A percentile compares a stretch with the other conserved stretches of the same genome.
Conservation (phyloP, 2,329 filamentous ascomycete species). For the Metarhizium rileyi region DNA sequence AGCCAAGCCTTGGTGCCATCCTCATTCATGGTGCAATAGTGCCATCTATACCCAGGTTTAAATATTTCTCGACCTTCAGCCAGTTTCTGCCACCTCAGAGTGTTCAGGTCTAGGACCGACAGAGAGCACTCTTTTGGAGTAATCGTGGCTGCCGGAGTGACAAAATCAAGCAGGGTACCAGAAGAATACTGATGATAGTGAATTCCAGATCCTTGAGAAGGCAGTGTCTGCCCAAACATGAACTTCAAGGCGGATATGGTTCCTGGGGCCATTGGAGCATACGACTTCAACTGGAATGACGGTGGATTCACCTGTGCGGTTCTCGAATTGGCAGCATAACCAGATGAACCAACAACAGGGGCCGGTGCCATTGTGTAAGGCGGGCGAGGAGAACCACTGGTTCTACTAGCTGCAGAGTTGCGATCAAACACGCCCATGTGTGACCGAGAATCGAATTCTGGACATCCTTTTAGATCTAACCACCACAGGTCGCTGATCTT, state of each 20-base stretch:
- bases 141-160: conserved; percentile 83
- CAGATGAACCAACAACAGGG: conserved; percentile 46
- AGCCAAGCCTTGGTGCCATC: conserved; percentile 96
- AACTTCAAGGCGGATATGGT: conserved; percentile 87
- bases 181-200: conserved; percentile 96
- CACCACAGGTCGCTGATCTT: conserved; percentile 95
- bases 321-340: conserved; percentile 58
- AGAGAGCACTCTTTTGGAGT: conserved; percentile 81
- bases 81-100: conserved; percentile 86
- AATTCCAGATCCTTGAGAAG: conserved; percentile 79
- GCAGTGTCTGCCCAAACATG: conserved; percentile 68
- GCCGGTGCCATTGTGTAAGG: conserved; percentile 40
- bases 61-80: conserved; percentile 94
- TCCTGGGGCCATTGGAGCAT: conserved; percentile 78
- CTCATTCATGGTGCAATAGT: conserved; percentile 93
- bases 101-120: conserved; percentile 77
- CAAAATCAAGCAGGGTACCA: conserved; percentile 84
- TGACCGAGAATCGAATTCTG: conserved; percentile 68
- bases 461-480: conserved; percentile 86
- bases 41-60: conserved; percentile 86
- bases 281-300: conserved; percentile 57
- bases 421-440: conserved; percentile 44
- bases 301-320: conserved; percentile 58
- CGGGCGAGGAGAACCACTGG: conserved; percentile 41
- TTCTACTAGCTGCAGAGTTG: conserved; percentile 28